These are phyloP conservation scores for Suhomyces kunorum DNA, from an alignment of 1,139 yeast species.

Conservation along the genomic window DNA sequence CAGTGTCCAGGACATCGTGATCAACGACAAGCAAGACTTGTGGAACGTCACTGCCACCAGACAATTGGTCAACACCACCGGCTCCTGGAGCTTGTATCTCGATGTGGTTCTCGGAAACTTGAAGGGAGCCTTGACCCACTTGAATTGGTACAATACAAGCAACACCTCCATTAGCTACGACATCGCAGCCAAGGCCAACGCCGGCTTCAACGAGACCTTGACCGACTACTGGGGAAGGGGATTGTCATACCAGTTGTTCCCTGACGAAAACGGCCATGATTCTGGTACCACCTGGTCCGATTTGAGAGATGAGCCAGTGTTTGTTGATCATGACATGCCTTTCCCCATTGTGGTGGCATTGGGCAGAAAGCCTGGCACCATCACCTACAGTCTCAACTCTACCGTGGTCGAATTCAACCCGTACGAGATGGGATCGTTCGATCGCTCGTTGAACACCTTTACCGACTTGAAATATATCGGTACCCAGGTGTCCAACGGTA, in stretches of 20 bases:
- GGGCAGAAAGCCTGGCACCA: constrained; percentile 40
- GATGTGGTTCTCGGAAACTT: constrained; percentile 28
- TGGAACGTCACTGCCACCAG: constrained; percentile 40
- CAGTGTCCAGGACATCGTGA: constrained; percentile 36
- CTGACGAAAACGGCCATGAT: constrained; percentile 26
- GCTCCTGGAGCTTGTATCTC: constrained; percentile 24
- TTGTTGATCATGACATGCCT: constrained; percentile 41
- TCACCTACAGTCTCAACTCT: constrained; percentile 36
- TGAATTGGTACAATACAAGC: constrained; percentile 31
- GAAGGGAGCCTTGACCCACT: constrained; percentile 29
- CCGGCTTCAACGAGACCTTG: constrained; percentile 58
- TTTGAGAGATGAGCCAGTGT: constrained; percentile 29
- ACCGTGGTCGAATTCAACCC: constrained; percentile 46
- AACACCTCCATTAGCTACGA: constrained; percentile 31
- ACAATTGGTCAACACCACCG: constrained; percentile 30
- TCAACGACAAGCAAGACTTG: constrained; percentile 27
- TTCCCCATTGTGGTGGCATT: constrained; percentile 40
- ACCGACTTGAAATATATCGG: constrained; percentile 41
- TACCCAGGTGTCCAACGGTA: constrained; percentile 34
- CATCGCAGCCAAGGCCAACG: constrained; percentile 30
- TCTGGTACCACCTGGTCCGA: constrained; percentile 35
- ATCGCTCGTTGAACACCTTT: constrained; percentile 40
- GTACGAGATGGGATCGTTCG: constrained; percentile 47
- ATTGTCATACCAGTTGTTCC: constrained; percentile 41
- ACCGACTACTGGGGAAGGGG: constrained; percentile 61